Evolutionary conservation across 2,329 filamentous ascomycete species (phyloP).

Genomic region (Didymosphaeria variabile): DNA sequence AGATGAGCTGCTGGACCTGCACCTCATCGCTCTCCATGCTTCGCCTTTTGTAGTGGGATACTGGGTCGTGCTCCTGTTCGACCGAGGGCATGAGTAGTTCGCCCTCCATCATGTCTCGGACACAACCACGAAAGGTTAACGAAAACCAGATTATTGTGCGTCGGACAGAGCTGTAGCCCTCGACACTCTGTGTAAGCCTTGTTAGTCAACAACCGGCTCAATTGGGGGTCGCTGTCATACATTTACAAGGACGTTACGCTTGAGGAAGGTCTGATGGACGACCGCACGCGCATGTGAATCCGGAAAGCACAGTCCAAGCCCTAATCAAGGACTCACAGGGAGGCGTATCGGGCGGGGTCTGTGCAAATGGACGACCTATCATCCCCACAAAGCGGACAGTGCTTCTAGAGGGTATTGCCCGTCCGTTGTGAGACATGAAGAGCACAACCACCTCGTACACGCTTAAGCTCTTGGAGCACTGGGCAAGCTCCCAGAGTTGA

Average conservation of each 20-base stretch:
- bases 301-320: slow-evolving; percentile 8
- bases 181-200: slow-evolving; percentile 2
- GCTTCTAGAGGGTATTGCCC: background rate
- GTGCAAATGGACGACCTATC: slow-evolving; percentile 2
- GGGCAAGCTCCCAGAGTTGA: background rate
- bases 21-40: background rate
- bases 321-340: slow-evolving; percentile 7
- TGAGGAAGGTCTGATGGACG: background rate
- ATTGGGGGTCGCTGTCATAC: background rate
- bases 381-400: slow-evolving; percentile 2
- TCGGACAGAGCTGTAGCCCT: slow-evolving; percentile 4
- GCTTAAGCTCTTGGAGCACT: no score
- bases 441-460: slow-evolving; percentile 6
- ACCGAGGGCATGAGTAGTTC: slow-evolving; percentile 2
- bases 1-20: slow-evolving; percentile 6
- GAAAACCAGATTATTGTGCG: background rate
- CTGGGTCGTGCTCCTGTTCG: slow-evolving; percentile 8
- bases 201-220: background rate
- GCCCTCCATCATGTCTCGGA: slow-evolving; percentile 11
- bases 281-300: slow-evolving; percentile 2
- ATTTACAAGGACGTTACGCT: background rate
- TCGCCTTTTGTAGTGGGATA: slow-evolving; percentile 10
- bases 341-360: background rate
- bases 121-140: background rate
- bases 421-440: slow-evolving; percentile 5